phyloP scores from a whole-genome alignment of 352 stramenopile genomes.

The Globisporangium sylvaticum region DNA sequence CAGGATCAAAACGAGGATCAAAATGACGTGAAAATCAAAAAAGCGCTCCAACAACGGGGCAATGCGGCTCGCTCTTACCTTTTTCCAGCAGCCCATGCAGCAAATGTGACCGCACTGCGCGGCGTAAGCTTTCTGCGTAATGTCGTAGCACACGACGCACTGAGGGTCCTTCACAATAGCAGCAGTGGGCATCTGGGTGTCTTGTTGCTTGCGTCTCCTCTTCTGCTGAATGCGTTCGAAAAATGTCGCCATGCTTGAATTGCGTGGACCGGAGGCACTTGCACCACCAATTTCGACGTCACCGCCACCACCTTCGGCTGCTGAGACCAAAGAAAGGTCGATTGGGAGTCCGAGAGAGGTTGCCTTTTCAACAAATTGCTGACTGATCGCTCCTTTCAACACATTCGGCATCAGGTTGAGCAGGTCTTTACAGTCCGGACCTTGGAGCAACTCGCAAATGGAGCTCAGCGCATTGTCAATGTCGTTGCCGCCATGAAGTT shows the following conservation, averaged over 20 bases:
- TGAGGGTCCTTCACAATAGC: constrained; percentile 72
- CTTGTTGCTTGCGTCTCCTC: constrained; percentile 42
- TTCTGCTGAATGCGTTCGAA: constrained; percentile 71
- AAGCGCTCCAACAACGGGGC: not conserved
- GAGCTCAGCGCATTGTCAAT: constrained; percentile 34
- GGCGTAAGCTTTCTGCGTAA: constrained; percentile 70
- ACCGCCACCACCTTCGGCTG: not conserved
- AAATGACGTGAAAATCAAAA: not conserved
- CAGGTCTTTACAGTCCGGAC: constrained; percentile 43
- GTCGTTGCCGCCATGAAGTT: constrained; percentile 40
- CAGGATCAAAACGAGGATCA: not conserved
- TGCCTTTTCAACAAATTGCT: constrained; percentile 42
- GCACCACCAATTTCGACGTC: not conserved
- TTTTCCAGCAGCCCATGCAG: constrained; percentile 80
- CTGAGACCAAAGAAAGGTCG: constrained; percentile 7
- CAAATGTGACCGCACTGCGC: constrained; percentile 83
- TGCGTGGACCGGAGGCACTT: not conserved
- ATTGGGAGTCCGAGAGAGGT: constrained; percentile 34
- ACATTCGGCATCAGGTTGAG: constrained; percentile 65
- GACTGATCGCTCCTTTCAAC: constrained; percentile 36
- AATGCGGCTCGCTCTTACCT: constrained; percentile 32
- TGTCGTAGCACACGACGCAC: constrained; percentile 84
- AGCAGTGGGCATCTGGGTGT: constrained; percentile 25
- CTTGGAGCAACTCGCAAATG: constrained; percentile 50
- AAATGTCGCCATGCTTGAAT: constrained; percentile 38